phyloP scores from a whole-genome alignment of 768 basidiomycete species.

The Termitomyces sp. region DNA sequence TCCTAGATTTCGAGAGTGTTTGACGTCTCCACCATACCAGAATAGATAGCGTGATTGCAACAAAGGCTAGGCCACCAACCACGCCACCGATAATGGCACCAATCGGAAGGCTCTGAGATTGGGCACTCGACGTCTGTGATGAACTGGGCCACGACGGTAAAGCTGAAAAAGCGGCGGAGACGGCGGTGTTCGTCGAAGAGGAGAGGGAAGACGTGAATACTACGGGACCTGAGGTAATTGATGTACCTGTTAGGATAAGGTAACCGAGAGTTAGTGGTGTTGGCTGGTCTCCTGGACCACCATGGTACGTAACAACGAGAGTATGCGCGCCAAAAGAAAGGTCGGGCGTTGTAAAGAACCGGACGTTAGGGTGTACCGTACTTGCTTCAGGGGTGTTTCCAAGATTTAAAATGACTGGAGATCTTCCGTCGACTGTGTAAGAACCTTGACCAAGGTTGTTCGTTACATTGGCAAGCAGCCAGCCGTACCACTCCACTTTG shows the following conservation, averaged over 20 bases:
- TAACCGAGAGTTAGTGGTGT: background rate
- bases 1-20: background rate
- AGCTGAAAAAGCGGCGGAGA: background rate
- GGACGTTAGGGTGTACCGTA: background rate
- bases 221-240: background rate
- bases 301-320: background rate
- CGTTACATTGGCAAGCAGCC: background rate
- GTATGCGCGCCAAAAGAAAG: background rate
- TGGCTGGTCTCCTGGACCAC: background rate
- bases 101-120: background rate
- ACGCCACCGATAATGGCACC: slow-evolving; percentile 2
- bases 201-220: background rate
- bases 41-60: background rate
- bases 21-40: background rate
- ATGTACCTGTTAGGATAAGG: background rate
- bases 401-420: background rate
- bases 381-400: background rate
- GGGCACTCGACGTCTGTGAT: background rate
- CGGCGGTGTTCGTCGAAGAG: background rate
- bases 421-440: background rate
- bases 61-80: background rate
- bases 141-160: background rate
- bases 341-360: background rate
- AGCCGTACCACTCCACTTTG: background rate
- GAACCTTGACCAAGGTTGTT: background rate